These are phyloP conservation scores for Exophiala sp. DNA, from an alignment of 2,329 filamentous ascomycete species.

Conservation along the genomic window DNA sequence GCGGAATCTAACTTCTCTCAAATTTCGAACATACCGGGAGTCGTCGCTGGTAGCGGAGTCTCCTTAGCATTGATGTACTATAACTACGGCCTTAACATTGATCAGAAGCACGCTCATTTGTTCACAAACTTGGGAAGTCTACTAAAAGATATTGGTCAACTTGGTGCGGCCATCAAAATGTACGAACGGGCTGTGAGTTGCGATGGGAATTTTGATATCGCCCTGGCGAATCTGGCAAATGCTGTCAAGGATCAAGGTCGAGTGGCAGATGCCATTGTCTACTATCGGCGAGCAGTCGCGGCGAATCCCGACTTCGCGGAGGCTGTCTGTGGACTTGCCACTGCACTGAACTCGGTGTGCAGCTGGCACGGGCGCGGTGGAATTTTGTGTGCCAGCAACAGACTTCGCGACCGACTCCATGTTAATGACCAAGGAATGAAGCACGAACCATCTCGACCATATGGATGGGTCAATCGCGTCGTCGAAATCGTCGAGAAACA, in stretches of 20 bases:
- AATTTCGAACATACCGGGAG: slow-evolving; percentile 56
- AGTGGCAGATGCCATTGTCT: slow-evolving; percentile 85
- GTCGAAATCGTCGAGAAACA: slow-evolving; percentile 88
- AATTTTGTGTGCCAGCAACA: slow-evolving; percentile 64
- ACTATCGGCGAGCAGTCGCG: slow-evolving; percentile 83
- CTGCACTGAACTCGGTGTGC: slow-evolving; percentile 93
- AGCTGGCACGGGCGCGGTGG: slow-evolving; percentile 90
- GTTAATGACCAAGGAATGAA: slow-evolving; percentile 82
- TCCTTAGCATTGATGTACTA: slow-evolving; percentile 89
- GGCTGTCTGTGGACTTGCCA: slow-evolving; percentile 91
- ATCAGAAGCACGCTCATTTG: slow-evolving; percentile 86
- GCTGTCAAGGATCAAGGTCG: slow-evolving; percentile 95
- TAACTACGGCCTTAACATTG: slow-evolving; percentile 84
- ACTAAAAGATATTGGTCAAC: slow-evolving; percentile 91
- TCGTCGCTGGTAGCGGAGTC: slow-evolving; percentile 80
- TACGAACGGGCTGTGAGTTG: slow-evolving; percentile 92
- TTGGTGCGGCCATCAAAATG: slow-evolving; percentile 90
- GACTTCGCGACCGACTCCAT: slow-evolving; percentile 84
- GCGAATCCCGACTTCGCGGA: slow-evolving; percentile 96
- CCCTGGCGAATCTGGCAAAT: slow-evolving; percentile 91
- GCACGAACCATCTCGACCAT: slow-evolving; percentile 63
- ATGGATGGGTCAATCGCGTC: slow-evolving; percentile 85
- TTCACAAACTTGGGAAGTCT: slow-evolving; percentile 96
- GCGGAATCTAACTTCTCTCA: slow-evolving; percentile 29
- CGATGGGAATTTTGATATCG: slow-evolving; percentile 94